These are phyloP conservation scores for Aureococcus anophagefferens DNA, from an alignment of 108 stramenopile genomes.

Conservation along the genomic window DNA sequence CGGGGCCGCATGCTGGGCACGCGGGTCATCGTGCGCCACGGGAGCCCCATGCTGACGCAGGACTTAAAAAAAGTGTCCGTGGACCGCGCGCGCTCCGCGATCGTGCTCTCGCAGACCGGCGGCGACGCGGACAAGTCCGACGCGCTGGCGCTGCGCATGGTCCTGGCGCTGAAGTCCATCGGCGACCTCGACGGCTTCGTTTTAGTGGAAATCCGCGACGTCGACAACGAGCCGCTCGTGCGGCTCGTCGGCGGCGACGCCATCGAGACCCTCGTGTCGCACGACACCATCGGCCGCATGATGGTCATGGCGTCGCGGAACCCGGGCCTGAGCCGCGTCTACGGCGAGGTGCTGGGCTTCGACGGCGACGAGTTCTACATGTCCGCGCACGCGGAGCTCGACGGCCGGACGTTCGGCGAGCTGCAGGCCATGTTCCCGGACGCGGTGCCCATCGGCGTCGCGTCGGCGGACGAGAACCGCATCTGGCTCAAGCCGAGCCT, in stretches of 20 bases:
- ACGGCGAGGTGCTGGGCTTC: slow-evolving; percentile 39
- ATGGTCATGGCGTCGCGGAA: slow-evolving; percentile 41
- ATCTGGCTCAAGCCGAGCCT: slow-evolving; percentile 34
- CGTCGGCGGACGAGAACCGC: slow-evolving; percentile 10
- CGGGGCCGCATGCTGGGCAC: slow-evolving; percentile 19
- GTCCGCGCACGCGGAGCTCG: slow-evolving; percentile 32
- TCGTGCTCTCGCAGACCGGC: slow-evolving; percentile 24
- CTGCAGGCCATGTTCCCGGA: slow-evolving; percentile 36
- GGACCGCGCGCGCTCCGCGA: slow-evolving; percentile 25
- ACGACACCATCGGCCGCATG: slow-evolving; percentile 42
- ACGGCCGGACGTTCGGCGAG: slow-evolving; percentile 33
- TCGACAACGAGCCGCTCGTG: slow-evolving; percentile 36
- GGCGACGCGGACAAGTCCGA: slow-evolving; percentile 41
- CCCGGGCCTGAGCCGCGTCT: slow-evolving; percentile 33
- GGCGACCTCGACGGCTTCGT: slow-evolving; percentile 20
- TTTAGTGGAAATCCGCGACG: slow-evolving; percentile 40
- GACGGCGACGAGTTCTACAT: slow-evolving; percentile 42
- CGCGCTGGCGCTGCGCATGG: slow-evolving; percentile 31
- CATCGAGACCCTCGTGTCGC: slow-evolving; percentile 38
- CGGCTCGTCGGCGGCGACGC: slow-evolving; percentile 30
- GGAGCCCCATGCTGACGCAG: slow-evolving; percentile 27
- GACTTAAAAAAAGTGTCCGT: slow-evolving; percentile 33
- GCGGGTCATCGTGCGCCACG: slow-evolving; percentile 31
- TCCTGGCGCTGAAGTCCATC: slow-evolving; percentile 31
- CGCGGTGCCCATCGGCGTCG: slow-evolving; percentile 40